Percentiles rank a stretch among this genome's conserved stretches.
These are phyloP conservation scores for Russula sp. DNA, from an alignment of 768 basidiomycete genomes.

Conservation along the genomic window DNA sequence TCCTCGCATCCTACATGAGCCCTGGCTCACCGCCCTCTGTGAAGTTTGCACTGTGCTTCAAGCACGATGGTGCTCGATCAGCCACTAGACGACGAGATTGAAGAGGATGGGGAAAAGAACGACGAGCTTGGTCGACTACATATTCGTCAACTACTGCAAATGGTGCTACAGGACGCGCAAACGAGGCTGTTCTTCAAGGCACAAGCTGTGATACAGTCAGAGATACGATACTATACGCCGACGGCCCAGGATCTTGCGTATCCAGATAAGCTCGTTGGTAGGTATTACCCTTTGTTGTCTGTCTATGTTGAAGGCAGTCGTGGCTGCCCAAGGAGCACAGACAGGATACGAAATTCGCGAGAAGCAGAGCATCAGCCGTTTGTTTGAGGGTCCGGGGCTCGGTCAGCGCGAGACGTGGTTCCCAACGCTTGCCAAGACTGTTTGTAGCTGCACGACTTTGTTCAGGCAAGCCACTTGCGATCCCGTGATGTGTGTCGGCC, in stretches of 20 bases:
- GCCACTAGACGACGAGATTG: constrained; percentile 33
- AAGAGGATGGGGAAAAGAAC: constrained; percentile 33
- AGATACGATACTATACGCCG: constrained; percentile 78
- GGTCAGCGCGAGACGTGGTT: constrained; percentile 86
- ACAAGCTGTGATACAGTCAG: constrained; percentile 83
- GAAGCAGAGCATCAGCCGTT: constrained; percentile 48
- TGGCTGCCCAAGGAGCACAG: constrained; percentile 43
- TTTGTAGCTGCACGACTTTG: constrained; percentile 76
- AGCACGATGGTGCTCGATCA: constrained; percentile 89
- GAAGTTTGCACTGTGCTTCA: constrained; percentile 95
- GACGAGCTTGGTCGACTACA: constrained; percentile 57
- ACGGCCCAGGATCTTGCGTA: constrained; percentile 79
- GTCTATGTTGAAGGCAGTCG: constrained; percentile 1
- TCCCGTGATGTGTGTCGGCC: not conserved
- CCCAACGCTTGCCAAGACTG: constrained; percentile 45
- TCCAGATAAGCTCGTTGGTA: constrained; percentile 74
- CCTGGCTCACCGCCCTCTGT: constrained; percentile 78
- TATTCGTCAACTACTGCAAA: constrained; percentile 73
- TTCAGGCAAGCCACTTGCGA: constrained; percentile 55
- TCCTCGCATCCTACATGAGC: constrained; percentile 91
- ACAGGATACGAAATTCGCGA: constrained; percentile 49
- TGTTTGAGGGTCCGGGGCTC: constrained; percentile 33
- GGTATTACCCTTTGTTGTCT: constrained; percentile 26
- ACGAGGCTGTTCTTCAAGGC: constrained; percentile 95
- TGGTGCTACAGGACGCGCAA: constrained; percentile 94